Evolutionary conservation across 2,329 filamentous ascomycete species (phyloP), one percentile per base, ranked within the genome.

Genomic region (Cladosporium colombiae): DNA sequence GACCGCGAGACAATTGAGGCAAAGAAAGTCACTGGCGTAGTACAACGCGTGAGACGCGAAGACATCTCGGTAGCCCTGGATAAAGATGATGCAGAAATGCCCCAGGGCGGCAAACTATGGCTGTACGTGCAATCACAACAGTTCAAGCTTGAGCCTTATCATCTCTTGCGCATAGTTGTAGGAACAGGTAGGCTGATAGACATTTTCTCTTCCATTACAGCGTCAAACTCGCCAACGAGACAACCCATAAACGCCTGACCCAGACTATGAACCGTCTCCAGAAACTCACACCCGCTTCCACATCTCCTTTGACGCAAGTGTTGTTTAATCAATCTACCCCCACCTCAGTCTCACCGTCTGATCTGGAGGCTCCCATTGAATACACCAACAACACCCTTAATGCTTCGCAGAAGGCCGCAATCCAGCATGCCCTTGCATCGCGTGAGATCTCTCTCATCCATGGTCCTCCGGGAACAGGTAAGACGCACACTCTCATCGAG

Each of bases 401-500:
- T 63, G 81, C 85, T 61, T 88, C 85, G 16, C 87, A 89, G 70
- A 84, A 86, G 71, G 84, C 88, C 68, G 87, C 87, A 1, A 84
- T 89, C 67, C 80, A 87, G n/a, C 99, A 98, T 74, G 93, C 94
- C 0, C 81, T 99, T 63, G 90, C 89, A 7, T 90, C 91, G 1
- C 84, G 84, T 62, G 93, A 97, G 73, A 85, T 98, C 31, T 91
- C 92, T 2, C 82, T 97, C 66, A 97, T 99, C 63, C 95, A 99
- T 75, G 95, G 95, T 0, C 95, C 95, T 0, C 95, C 95, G 0
- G 95, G 95, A 0, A 99, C 95, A 0, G 95, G 95, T 58, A 99
- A 99, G 78, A 99, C 95, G 0, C 94, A 98, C 76, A 98, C 95
- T 0, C 81, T 99, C 46, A 94, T 99, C 67, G 95, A 99, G 78